Evolutionary conservation across 164 flowering plant genomes (phyloP).

Genomic region (Piper betle): DNA sequence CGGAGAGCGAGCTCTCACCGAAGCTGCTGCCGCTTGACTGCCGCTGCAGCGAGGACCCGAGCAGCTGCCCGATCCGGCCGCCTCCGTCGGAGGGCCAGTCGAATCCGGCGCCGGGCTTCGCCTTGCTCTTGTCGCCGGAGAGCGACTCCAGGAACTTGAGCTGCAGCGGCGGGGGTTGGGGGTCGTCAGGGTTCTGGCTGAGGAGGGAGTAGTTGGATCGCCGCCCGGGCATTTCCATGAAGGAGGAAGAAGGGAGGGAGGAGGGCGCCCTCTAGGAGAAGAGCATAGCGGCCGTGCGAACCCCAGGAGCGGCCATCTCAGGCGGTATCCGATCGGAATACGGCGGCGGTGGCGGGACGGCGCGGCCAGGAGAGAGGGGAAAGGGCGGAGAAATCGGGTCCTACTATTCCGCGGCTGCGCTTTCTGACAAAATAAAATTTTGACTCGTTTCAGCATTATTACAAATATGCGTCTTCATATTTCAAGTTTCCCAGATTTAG

Average conservation of each 20-base stretch:
- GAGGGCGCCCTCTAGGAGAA: not conserved
- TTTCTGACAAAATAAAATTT: not conserved
- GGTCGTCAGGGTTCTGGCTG: slow-evolving; percentile 58
- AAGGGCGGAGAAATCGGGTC: not conserved
- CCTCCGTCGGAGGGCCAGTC: slow-evolving; percentile 32
- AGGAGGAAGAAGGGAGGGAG: too few relatives aligned
- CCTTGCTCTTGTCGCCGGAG: slow-evolving; percentile 27
- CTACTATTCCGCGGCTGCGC: slow-evolving; percentile 1
- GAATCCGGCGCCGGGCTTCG: slow-evolving; percentile 17
- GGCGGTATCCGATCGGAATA: not conserved
- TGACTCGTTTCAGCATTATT: not conserved
- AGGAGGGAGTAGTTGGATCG: slow-evolving; percentile 58
- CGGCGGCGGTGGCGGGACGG: too few relatives aligned
- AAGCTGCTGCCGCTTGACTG: slow-evolving; percentile 86
- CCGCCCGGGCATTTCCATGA: slow-evolving; percentile 74
- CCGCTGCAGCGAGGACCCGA: slow-evolving; percentile 37
- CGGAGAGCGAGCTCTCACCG: slow-evolving; percentile 59
- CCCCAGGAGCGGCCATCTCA: slow-evolving; percentile 5
- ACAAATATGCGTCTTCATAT: too few relatives aligned
- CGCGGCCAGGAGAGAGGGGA: not conserved
- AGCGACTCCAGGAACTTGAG: slow-evolving; percentile 11
- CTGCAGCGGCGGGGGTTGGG: slow-evolving; percentile 12
- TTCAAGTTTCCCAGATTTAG: too few relatives aligned
- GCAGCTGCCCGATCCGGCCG: slow-evolving; percentile 25
- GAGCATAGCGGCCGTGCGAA: not conserved